Percentiles rank a stretch among this genome's conserved stretches.
These are phyloP conservation scores for Cladosporium sp. DNA, from an alignment of 2,329 filamentous ascomycete genomes.

Conservation along the genomic window DNA sequence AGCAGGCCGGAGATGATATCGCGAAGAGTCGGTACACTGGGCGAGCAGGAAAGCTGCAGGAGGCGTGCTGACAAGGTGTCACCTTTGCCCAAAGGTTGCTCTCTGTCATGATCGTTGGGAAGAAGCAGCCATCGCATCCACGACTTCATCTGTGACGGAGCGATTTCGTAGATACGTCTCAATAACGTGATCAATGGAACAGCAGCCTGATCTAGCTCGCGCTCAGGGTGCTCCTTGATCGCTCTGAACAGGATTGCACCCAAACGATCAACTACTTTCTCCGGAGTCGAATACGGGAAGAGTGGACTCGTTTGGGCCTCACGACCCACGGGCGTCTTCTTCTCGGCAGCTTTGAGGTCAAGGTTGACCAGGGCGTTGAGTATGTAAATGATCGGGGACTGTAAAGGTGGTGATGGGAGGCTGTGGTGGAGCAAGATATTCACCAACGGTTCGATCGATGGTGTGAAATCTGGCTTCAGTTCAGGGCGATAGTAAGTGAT, in stretches of 20 bases:
- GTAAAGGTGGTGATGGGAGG: slow-evolving; percentile 62
- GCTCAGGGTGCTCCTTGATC: slow-evolving; percentile 58
- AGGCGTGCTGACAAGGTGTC: slow-evolving; percentile 71
- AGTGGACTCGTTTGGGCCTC: slow-evolving; percentile 48
- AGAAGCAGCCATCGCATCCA: slow-evolving; percentile 66
- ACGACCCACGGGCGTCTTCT: slow-evolving; percentile 23
- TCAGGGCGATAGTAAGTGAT: slow-evolving; percentile 70
- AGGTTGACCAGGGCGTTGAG: slow-evolving; percentile 81
- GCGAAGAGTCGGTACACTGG: slow-evolving; percentile 66
- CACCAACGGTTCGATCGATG: slow-evolving; percentile 65
- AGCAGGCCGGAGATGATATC: slow-evolving; percentile 73
- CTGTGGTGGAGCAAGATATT: slow-evolving; percentile 62
- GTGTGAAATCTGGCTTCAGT: slow-evolving; percentile 58
- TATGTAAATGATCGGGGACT: slow-evolving; percentile 66
- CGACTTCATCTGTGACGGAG: slow-evolving; percentile 58
- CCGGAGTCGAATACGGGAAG: slow-evolving; percentile 62
- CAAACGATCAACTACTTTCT: slow-evolving; percentile 59
- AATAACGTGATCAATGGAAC: slow-evolving; percentile 59
- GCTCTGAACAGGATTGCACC: slow-evolving; percentile 67
- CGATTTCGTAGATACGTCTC: slow-evolving; percentile 69
- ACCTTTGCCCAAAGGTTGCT: slow-evolving; percentile 70
- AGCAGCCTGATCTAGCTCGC: slow-evolving; percentile 67
- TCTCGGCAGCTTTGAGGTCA: slow-evolving; percentile 5
- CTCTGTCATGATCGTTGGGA: slow-evolving; percentile 71
- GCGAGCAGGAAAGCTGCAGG: slow-evolving; percentile 71